Conservation (phyloP, 371 early-diverging fungal genomes). For the Mucor velutinosus region DNA sequence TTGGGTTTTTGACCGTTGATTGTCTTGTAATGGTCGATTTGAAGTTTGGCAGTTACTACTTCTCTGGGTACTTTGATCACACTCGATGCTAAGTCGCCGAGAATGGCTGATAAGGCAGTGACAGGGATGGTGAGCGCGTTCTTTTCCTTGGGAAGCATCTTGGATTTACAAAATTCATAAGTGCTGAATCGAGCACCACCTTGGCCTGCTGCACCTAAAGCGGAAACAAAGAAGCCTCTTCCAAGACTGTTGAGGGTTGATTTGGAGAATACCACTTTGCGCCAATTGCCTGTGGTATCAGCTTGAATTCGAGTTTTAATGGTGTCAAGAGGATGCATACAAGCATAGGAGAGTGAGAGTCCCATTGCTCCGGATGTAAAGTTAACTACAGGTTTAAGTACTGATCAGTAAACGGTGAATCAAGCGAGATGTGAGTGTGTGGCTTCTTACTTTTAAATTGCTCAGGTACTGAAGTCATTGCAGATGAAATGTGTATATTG, state of each 20-base stretch:
- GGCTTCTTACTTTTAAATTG: slow-evolving; percentile 25
- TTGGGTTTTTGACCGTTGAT: slow-evolving; percentile 33
- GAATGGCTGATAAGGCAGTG: slow-evolving; percentile 73
- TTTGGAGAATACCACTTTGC: slow-evolving; percentile 49
- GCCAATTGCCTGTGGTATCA: slow-evolving; percentile 45
- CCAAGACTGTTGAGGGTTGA: slow-evolving; percentile 59
- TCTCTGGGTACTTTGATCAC: slow-evolving; percentile 86
- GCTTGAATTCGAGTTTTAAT: slow-evolving; percentile 73
- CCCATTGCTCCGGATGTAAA: slow-evolving; percentile 71
- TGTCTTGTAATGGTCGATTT: slow-evolving; percentile 64
- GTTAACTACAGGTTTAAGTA: slow-evolving; percentile 42
- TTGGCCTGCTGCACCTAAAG: slow-evolving; percentile 75
- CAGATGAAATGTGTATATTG: neutral
- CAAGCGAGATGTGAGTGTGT: neutral
- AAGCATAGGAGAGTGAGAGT: slow-evolving; percentile 68
- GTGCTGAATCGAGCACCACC: slow-evolving; percentile 79
- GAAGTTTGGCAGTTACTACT: slow-evolving; percentile 79
- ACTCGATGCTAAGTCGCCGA: slow-evolving; percentile 77
- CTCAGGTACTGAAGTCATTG: slow-evolving; percentile 3
- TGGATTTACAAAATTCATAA: slow-evolving; percentile 75
- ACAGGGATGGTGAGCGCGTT: slow-evolving; percentile 50
- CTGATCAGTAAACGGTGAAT: neutral
- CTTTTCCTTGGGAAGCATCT: slow-evolving; percentile 49
- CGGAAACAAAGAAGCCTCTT: slow-evolving; percentile 71
- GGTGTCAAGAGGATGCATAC: slow-evolving; percentile 77